These are phyloP conservation scores for Nemania diffusa DNA, from an alignment of 2,329 filamentous ascomycete genomes.

Conservation along the genomic window DNA sequence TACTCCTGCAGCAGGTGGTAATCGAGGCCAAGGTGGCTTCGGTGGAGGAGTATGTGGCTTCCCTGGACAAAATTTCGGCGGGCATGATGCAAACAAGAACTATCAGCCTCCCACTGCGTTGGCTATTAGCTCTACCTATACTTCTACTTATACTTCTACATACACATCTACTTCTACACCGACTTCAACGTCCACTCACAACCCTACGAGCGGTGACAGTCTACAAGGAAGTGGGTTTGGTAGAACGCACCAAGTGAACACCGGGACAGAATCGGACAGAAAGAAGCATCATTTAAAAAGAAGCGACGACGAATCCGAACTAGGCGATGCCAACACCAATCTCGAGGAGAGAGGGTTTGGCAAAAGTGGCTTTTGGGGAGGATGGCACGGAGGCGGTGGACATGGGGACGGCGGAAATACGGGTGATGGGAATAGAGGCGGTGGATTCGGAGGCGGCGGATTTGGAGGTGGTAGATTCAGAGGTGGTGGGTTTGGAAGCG, in stretches of 20 bases:
- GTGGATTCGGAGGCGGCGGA: background rate
- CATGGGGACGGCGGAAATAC: background rate
- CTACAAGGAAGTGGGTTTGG: background rate
- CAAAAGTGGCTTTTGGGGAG: constrained; percentile 13
- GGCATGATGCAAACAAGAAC: background rate
- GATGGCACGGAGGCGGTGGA: constrained; percentile 3
- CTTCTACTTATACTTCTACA: background rate
- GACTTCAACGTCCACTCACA: constrained; percentile 2
- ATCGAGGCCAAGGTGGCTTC: background rate
- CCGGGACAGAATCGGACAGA: background rate
- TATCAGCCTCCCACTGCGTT: background rate
- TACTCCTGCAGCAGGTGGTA: background rate
- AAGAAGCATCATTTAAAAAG: background rate
- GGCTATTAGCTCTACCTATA: background rate
- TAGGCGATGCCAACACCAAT: background rate
- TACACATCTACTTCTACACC: background rate
- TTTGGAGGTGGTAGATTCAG: background rate
- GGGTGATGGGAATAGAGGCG: background rate
- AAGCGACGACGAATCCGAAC: background rate
- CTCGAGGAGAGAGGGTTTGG: constrained; percentile 21
- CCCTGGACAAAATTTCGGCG: background rate
- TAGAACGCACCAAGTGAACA: background rate
- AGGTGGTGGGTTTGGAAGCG: background rate
- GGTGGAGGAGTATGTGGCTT: background rate
- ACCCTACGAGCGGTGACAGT: background rate